Percentiles rank a stretch among this genome's conserved stretches.
phyloP scores from a whole-genome alignment of 805 yeast genomes.

The Candida pseudofarinosa region DNA sequence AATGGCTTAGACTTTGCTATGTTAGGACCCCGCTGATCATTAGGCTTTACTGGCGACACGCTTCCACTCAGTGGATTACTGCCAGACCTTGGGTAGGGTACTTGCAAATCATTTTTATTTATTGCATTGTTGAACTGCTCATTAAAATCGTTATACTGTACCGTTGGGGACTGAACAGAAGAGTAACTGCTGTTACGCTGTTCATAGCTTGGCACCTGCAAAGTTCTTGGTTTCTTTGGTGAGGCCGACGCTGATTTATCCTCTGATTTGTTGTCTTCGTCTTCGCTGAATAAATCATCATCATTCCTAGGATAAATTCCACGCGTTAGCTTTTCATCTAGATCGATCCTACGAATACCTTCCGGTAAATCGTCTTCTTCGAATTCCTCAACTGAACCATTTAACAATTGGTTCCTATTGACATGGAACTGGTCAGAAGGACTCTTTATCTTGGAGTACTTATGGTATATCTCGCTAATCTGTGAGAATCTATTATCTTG shows the following conservation, averaged over 20 bases:
- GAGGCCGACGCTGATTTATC: slow-evolving; percentile 18
- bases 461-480: slow-evolving; percentile 40
- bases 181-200: slow-evolving; percentile 32
- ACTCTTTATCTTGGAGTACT: slow-evolving; percentile 34
- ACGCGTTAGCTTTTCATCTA: slow-evolving; percentile 6
- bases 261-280: slow-evolving; percentile 18
- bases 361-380: slow-evolving; percentile 33
- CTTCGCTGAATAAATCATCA: slow-evolving; percentile 33
- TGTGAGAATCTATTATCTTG: slow-evolving; percentile 36
- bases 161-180: slow-evolving; percentile 39
- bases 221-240: slow-evolving; percentile 8
- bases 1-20: slow-evolving; percentile 9
- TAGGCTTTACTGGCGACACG: background rate
- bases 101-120: slow-evolving; percentile 4
- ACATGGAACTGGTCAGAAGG: slow-evolving; percentile 38
- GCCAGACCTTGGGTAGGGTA: background rate
- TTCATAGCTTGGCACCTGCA: slow-evolving; percentile 23
- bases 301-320: slow-evolving; percentile 35
- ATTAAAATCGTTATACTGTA: slow-evolving; percentile 40
- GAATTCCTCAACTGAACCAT: slow-evolving; percentile 33
- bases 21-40: background rate
- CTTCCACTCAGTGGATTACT: background rate
- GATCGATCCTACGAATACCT: slow-evolving; percentile 23
- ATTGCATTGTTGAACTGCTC: slow-evolving; percentile 31
- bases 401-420: slow-evolving; percentile 31